These are phyloP conservation scores for Senna siamea DNA, from an alignment of 306 rosid genomes.

Conservation along the genomic window DNA sequence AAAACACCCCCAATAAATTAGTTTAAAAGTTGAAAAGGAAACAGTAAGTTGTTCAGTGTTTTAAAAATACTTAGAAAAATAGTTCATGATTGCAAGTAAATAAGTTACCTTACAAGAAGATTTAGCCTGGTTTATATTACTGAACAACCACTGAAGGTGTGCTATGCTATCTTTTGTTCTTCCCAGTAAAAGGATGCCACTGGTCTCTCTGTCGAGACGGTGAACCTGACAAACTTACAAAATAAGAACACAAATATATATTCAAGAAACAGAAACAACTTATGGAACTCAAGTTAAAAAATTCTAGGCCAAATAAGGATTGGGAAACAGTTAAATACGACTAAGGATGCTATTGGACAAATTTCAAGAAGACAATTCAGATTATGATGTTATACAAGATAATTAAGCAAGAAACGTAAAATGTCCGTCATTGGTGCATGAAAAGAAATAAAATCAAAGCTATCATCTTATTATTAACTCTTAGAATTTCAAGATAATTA, in stretches of 20 bases:
- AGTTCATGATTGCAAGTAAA: constrained; percentile 21
- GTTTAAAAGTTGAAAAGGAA: constrained; percentile 19
- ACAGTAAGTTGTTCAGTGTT: constrained; percentile 1
- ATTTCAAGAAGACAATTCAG: constrained; percentile 20
- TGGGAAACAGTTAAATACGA: constrained; percentile 8
- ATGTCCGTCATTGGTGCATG: background rate
- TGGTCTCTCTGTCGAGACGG: constrained; percentile 92
- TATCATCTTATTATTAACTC: too few species aligned
- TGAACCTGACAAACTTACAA: constrained; percentile 62
- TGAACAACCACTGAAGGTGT: constrained; percentile 77
- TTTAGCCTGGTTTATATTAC: constrained; percentile 55
- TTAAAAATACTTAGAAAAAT: background rate
- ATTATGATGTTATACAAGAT: constrained; percentile 8
- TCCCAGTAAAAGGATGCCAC: constrained; percentile 82
- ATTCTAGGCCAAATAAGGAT: constrained; percentile 17
- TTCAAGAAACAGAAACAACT: constrained; percentile 24
- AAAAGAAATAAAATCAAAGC: too few species aligned
- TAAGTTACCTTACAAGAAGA: constrained; percentile 67
- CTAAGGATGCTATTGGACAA: background rate
- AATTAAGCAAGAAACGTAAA: constrained; percentile 10
- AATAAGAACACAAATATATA: background rate
- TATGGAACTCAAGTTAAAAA: constrained; percentile 11
- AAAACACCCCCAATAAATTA: constrained; percentile 21
- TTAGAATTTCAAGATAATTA: too few species aligned
- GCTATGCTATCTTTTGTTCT: constrained; percentile 79